These are phyloP conservation scores for Tulasnella sp. DNA, from an alignment of 768 basidiomycete genomes.

Conservation along the genomic window DNA sequence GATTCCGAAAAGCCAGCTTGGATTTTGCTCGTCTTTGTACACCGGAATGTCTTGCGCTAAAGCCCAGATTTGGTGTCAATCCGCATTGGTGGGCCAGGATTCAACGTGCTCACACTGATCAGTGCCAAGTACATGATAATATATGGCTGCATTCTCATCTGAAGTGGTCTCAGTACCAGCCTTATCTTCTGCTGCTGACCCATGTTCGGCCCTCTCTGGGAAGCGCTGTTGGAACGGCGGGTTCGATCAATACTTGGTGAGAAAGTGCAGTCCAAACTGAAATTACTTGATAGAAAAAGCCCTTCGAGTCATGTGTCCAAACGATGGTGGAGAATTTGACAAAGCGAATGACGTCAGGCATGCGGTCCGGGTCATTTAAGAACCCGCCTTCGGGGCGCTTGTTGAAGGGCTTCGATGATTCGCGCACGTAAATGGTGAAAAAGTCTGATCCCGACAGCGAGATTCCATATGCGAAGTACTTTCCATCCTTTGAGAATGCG, in stretches of 20 bases:
- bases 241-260: background rate
- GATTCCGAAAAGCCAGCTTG: conserved; percentile 64
- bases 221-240: conserved; percentile 51
- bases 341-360: conserved; percentile 69
- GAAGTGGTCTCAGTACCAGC: conserved; percentile 62
- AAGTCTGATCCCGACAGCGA: conserved; percentile 74
- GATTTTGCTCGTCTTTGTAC: conserved; percentile 64
- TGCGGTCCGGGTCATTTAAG: conserved; percentile 48
- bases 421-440: conserved; percentile 67
- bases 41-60: conserved; percentile 71
- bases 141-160: conserved; percentile 72
- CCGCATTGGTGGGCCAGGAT: background rate
- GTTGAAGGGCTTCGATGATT: conserved; percentile 61
- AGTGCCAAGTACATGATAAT: conserved; percentile 75
- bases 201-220: conserved; percentile 56
- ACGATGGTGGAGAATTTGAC: conserved; percentile 75
- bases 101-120: conserved; percentile 55
- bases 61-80: conserved; percentile 28
- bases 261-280: background rate
- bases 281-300: conserved; percentile 78
- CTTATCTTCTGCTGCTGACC: conserved; percentile 46
- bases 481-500: conserved; percentile 67
- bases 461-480: conserved; percentile 77
- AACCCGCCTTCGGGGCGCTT: conserved; percentile 46
- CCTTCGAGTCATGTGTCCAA: conserved; percentile 79